Evolutionary conservation across 2,329 filamentous ascomycete species (phyloP).

Genomic region (Botrytis paeoniae): DNA sequence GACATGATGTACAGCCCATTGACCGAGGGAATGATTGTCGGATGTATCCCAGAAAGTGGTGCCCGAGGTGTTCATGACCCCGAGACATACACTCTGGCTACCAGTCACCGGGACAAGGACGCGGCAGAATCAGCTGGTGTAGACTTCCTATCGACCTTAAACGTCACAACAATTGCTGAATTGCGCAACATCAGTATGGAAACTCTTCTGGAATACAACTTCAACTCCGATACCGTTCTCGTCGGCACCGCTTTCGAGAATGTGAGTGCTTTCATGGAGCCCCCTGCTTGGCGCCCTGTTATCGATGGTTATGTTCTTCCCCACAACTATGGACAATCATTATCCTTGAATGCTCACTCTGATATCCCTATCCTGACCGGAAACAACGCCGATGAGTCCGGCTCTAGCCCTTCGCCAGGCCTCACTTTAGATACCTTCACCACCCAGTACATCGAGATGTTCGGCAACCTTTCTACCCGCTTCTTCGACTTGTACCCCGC

Average conservation of each 20-base stretch:
- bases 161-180: neutral
- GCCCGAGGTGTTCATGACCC: constrained; percentile 37
- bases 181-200: neutral
- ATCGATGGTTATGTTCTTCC: neutral
- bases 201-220: neutral
- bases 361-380: neutral
- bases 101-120: neutral
- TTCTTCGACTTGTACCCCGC: neutral
- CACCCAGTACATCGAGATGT: neutral
- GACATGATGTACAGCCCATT: constrained; percentile 35
- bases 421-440: neutral
- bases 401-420: neutral
- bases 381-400: neutral
- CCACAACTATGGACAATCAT: neutral
- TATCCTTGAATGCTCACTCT: neutral
- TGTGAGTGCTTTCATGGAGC: neutral
- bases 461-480: neutral
- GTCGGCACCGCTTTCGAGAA: neutral
- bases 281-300: neutral
- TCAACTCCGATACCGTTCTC: neutral
- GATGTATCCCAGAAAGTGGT: constrained; percentile 38
- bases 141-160: neutral
- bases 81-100: constrained; percentile 24
- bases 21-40: constrained; percentile 29
- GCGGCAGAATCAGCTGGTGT: neutral